Base-by-base conservation (phyloP, 164 flowering plant species). In the Vitis riparia region DNA sequence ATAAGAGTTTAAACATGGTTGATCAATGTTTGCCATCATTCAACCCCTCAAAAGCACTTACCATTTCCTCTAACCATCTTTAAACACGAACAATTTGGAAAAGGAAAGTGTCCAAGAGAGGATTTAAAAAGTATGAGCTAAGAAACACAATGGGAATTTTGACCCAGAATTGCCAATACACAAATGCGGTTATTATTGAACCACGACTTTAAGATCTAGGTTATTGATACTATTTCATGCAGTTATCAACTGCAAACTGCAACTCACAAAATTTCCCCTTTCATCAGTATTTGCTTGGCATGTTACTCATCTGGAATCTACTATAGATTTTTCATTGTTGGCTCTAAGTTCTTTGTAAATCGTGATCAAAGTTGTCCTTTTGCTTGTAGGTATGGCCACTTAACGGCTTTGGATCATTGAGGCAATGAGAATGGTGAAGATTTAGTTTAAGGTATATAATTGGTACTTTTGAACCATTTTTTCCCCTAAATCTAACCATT, bases 371-470 rank as follows among this genome's bases (percentile, higher is more conserved):
- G 51, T 3, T 30, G 53, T n/a, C 1, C 13, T 47, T 62, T 53
- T 32, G 3, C 50, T n/a, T 13, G 15, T 60, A 83, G 86, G 79
- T 83, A 27, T 83, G 86, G 86, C 86, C 84, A 30, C 81, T 70
- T 62, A 37, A 75, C 19, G 63, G 73, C 51, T 79, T 83, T 71
- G 86, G 86, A 62, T 59, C 63, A 8, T 59, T 83, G 77, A 67
- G 50, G 12, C 27, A 64, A 59, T 62, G 74, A 66, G 16, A 15
- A 30, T 50, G 48, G 17, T 12, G 8, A 63, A 8, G 60, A 62
- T 11, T 14, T n/a, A 11, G 11, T 62, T 73, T 29, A 51, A 58
- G 68, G 65, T 52, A 48, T 55, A 47, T 62, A 59, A 2, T 57
- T 49, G 44, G 44, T 37, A 37, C 44, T 37, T 37, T 3, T 37